These are phyloP conservation scores for Saccharomycopsis schoenii DNA, from an alignment of 805 yeast species.

Conservation along the genomic window DNA sequence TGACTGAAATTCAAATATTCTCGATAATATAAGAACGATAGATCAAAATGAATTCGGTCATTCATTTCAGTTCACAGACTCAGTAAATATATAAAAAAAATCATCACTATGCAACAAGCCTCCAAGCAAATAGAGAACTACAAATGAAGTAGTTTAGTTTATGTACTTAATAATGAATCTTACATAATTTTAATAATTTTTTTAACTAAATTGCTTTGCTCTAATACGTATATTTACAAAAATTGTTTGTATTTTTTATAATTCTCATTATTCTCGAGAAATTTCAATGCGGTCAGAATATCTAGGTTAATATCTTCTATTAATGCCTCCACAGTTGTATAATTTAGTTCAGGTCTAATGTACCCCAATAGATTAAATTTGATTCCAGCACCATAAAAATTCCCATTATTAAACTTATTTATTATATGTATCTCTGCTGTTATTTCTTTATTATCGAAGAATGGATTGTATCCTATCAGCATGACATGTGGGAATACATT, in stretches of 20 bases:
- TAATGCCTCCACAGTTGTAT: constrained; percentile 68
- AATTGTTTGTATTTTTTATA: constrained; percentile 5
- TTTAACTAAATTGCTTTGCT: neutral
- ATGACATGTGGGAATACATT: constrained; percentile 75
- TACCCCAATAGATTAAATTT: constrained; percentile 72
- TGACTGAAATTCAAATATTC: too few relatives aligned
- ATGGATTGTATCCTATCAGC: constrained; percentile 96
- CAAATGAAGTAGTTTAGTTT: too few relatives aligned
- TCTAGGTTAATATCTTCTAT: constrained; percentile 78
- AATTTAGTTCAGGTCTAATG: constrained; percentile 83
- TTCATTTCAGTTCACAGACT: too few relatives aligned
- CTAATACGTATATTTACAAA: neutral
- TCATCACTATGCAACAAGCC: too few relatives aligned
- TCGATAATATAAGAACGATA: too few relatives aligned
- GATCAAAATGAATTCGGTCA: too few relatives aligned
- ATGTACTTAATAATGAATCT: too few relatives aligned
- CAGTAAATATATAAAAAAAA: too few relatives aligned
- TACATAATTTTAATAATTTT: neutral
- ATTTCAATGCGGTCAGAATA: constrained; percentile 52
- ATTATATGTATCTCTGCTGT: constrained; percentile 84
- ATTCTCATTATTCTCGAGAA: constrained; percentile 25
- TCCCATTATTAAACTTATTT: constrained; percentile 46
- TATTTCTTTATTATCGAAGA: constrained; percentile 66
- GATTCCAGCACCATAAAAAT: constrained; percentile 78
- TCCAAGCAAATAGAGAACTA: too few relatives aligned